These are phyloP conservation scores for Cicer arietinum DNA, from an alignment of 306 rosid species.

Conservation along the genomic window DNA sequence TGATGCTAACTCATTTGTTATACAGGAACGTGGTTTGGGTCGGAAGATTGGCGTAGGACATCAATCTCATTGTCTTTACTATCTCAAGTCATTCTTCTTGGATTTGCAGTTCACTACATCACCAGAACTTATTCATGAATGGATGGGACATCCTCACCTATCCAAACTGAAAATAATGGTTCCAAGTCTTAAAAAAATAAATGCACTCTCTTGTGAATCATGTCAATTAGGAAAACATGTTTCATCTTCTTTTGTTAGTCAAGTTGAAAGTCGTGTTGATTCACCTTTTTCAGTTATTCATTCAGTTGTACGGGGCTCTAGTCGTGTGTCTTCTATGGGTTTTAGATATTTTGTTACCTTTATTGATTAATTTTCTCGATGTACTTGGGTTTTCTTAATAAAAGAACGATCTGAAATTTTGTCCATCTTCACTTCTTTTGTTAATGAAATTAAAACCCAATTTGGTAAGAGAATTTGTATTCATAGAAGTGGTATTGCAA, in stretches of 20 bases:
- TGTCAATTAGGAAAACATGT: conserved; percentile 1
- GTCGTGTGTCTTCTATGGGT: neutral
- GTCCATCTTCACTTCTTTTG: neutral
- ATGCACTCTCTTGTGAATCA: neutral
- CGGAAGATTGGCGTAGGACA: neutral
- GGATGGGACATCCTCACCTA: neutral
- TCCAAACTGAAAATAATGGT: neutral
- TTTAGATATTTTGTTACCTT: neutral
- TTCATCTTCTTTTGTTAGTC: neutral
- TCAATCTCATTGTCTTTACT: neutral
- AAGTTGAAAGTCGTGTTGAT: neutral
- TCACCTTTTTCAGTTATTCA: neutral
- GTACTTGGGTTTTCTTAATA: neutral
- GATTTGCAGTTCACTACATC: neutral
- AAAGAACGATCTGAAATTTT: neutral
- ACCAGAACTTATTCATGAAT: neutral
- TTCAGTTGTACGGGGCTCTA: neutral
- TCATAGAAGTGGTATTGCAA: neutral
- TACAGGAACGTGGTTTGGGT: neutral
- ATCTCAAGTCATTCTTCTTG: neutral
- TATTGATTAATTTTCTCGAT: neutral
- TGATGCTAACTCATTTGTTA: neutral
- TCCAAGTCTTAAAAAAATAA: neutral
- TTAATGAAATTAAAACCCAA: neutral
- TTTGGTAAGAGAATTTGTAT: neutral